phyloP scores from a whole-genome alignment of 1,284 basidiomycete species.

The Tylopilus sp. region DNA sequence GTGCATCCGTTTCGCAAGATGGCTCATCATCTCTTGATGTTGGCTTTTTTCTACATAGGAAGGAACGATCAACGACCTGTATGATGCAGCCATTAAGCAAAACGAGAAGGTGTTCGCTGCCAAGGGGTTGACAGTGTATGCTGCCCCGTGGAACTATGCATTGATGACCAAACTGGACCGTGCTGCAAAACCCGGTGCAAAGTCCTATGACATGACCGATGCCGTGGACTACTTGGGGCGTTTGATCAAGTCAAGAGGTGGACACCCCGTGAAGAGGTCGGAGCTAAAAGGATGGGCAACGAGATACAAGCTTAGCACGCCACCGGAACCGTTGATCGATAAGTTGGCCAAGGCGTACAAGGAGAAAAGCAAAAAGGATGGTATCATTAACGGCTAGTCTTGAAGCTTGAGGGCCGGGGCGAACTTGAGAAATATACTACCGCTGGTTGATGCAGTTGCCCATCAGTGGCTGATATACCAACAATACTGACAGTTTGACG shows the following conservation, averaged over 20 bases:
- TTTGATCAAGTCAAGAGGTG: neutral
- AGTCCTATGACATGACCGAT: constrained; percentile 9
- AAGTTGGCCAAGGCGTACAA: constrained; percentile 1
- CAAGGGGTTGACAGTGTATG: constrained; percentile 11
- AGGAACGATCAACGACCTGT: neutral
- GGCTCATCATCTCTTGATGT: neutral
- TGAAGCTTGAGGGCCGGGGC: neutral
- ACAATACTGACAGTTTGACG: too few species aligned
- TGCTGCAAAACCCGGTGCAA: constrained; percentile 4
- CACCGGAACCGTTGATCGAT: neutral
- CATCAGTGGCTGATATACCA: too few species aligned
- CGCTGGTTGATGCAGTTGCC: neutral
- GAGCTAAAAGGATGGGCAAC: constrained; percentile 3
- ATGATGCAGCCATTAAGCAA: constrained; percentile 3
- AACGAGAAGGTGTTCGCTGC: constrained; percentile 7
- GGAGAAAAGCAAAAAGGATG: neutral
- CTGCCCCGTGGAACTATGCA: constrained; percentile 11
- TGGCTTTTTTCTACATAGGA: neutral
- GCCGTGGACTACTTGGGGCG: constrained; percentile 8
- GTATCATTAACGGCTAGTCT: neutral
- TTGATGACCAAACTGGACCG: constrained; percentile 13
- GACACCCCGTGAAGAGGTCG: constrained; percentile 6
- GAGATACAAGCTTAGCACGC: constrained; percentile 1
- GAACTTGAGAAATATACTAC: too few species aligned
- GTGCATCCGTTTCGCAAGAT: neutral